Evolutionary conservation across 2,329 filamentous ascomycete species (phyloP).

Genomic region (Scytalidium lignicola): DNA sequence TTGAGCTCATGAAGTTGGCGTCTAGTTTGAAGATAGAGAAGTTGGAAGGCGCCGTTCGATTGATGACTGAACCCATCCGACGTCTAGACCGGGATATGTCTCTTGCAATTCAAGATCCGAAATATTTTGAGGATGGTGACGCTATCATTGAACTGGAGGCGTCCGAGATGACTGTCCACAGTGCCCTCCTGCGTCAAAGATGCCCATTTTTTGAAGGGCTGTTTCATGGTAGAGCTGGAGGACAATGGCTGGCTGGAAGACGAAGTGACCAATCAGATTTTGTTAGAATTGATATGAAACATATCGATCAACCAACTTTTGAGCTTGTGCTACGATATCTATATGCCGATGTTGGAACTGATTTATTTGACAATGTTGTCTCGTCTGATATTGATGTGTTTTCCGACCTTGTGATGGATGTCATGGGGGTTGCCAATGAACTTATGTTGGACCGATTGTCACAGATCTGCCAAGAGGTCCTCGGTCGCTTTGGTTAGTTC

Average conservation of each 20-base stretch:
- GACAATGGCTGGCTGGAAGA: constrained; percentile 74
- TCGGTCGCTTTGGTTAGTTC: constrained; percentile 69
- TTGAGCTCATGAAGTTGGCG: constrained; percentile 84
- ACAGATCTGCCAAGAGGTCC: constrained; percentile 79
- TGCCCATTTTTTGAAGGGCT: constrained; percentile 91
- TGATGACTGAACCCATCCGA: constrained; percentile 62
- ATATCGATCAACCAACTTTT: constrained; percentile 71
- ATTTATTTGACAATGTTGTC: constrained; percentile 75
- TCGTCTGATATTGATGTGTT: constrained; percentile 73
- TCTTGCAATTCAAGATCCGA: constrained; percentile 59
- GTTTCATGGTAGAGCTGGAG: constrained; percentile 81
- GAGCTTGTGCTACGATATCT: constrained; percentile 72
- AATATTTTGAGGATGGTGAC: constrained; percentile 76
- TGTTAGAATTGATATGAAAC: constrained; percentile 74
- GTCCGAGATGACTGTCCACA: constrained; percentile 69
- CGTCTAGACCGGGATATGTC: constrained; percentile 67
- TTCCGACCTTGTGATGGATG: constrained; percentile 82
- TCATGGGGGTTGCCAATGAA: constrained; percentile 87
- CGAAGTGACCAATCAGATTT: constrained; percentile 45
- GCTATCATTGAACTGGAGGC: constrained; percentile 68
- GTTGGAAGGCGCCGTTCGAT: constrained; percentile 71
- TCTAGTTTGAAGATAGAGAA: constrained; percentile 63
- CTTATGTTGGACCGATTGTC: constrained; percentile 90
- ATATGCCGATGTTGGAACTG: constrained; percentile 75
- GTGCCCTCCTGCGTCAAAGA: constrained; percentile 70